Evolutionary conservation across 768 basidiomycete species (phyloP), one percentile per base, ranked within the genome.

Genomic region (Gelatoporia subvermispora): DNA sequence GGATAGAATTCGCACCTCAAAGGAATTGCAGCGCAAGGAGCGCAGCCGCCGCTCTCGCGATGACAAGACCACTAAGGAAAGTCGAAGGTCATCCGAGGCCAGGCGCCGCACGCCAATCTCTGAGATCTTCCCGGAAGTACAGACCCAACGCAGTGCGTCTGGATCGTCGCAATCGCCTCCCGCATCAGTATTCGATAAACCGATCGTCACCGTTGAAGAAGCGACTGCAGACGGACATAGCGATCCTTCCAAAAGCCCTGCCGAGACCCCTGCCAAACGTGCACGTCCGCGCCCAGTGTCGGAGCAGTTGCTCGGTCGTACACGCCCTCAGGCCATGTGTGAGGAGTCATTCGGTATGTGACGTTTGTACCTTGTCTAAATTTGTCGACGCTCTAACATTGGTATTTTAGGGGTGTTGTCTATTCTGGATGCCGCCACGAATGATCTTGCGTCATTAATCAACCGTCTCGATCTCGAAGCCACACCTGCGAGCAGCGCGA

Each of bases 391-490:
- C 1, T 47, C 8, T 44, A 52, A 38, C 31, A 9, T 36, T 48
- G 35, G 5, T 24, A 28, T 10, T 7, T 2, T 53, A 77, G 87
- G 76, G 51, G 78, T 79, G 13, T 59, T 88, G 1, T 85, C 82
- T 0, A 75, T 88, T 24, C 68, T 90, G n/a, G 84, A 84, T 53
- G 85, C 86, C 0, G 88, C 85, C 0, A 91, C 88, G 1, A 80
- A 87, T 43, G 88, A 91, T 36, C 75, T 92, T 3, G 88, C 85
- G 0, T 78, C 79, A 47, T 69, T 92, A 3, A 87, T 92, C 62
- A 86, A 83, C 52, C 76, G 77, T n/a, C 72, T 92, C n/a, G 85
- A 90, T 54, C 71, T 92, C 3, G 81, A 88, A 60, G 85, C 86
- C 3, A 91, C 89, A 0, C 88, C 88, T 0, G 71, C 72, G 2